These are phyloP conservation scores for Syncephalastrum monosporum DNA, from an alignment of 371 early-diverging fungal genomes.

Conservation along the genomic window DNA sequence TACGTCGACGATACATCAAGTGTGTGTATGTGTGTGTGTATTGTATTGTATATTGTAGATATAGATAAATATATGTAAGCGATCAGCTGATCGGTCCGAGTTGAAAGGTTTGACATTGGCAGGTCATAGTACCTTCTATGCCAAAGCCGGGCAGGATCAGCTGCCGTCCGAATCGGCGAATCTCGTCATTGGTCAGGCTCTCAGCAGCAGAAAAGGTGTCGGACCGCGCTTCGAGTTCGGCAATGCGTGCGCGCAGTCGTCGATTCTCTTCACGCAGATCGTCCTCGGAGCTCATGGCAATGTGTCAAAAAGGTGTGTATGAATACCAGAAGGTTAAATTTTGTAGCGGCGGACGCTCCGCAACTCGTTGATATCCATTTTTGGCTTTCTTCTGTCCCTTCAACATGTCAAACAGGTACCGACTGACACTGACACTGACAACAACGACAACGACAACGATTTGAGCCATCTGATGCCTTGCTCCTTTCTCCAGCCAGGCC, in stretches of 20 bases:
- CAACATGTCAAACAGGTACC: too few relatives aligned
- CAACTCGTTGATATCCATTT: too few relatives aligned
- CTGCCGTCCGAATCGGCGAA: constrained; percentile 92
- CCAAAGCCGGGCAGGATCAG: constrained; percentile 89
- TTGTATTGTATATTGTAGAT: too few relatives aligned
- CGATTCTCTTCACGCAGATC: constrained; percentile 24
- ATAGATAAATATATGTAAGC: neutral
- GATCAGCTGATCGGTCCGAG: constrained; percentile 1
- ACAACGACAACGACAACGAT: too few relatives aligned
- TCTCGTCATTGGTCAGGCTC: constrained; percentile 60
- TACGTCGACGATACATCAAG: neutral
- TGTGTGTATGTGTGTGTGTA: too few relatives aligned
- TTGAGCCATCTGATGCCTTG: too few relatives aligned
- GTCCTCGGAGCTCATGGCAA: too few relatives aligned
- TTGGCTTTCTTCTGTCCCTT: too few relatives aligned
- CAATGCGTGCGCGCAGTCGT: constrained; percentile 29
- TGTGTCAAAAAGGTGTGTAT: too few relatives aligned
- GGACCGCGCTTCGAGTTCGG: constrained; percentile 24
- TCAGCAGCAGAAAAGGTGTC: constrained; percentile 25
- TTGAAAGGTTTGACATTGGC: neutral
- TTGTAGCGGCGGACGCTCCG: too few relatives aligned
- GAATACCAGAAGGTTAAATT: too few relatives aligned
- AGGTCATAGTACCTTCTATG: constrained; percentile 53
- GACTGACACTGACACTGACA: too few relatives aligned
- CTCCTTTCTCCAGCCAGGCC: neutral